Percentiles rank a stretch among this genome's conserved stretches.
Evolutionary conservation across 176 grass and related monocot species (phyloP).

Genomic region (Oryza glaberrima): DNA sequence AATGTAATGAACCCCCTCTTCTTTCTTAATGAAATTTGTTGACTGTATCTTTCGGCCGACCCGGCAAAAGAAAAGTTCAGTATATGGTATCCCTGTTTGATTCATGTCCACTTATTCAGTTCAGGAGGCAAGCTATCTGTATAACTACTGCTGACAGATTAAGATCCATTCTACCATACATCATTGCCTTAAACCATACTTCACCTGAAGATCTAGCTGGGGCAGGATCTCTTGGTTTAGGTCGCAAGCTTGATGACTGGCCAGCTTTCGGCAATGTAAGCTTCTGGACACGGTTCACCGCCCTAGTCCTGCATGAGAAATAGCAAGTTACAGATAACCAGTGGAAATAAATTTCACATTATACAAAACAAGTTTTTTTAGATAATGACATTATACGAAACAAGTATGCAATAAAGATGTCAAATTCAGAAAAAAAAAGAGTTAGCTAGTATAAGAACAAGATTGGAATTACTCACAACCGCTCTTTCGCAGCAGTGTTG

Average conservation of each 20-base stretch:
- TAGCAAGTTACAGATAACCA: not conserved
- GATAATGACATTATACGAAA: not conserved
- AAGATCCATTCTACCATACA: slow-evolving; percentile 4
- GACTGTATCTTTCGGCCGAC: too few relatives aligned
- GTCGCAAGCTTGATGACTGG: slow-evolving; percentile 50
- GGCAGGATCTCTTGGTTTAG: slow-evolving; percentile 67
- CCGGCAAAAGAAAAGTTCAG: not conserved
- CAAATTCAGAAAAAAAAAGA: slow-evolving; percentile 26
- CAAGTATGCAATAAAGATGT: not conserved
- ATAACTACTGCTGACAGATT: slow-evolving; percentile 6
- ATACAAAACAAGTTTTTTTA: not conserved
- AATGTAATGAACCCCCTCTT: too few relatives aligned
- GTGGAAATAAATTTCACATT: not conserved
- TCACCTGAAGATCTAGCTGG: slow-evolving; percentile 74
- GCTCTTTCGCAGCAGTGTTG: slow-evolving; percentile 56
- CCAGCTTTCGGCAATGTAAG: slow-evolving; percentile 52
- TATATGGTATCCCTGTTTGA: not conserved
- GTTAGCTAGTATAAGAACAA: slow-evolving; percentile 16
- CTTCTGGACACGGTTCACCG: slow-evolving; percentile 64
- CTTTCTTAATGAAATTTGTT: too few relatives aligned
- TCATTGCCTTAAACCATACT: not conserved
- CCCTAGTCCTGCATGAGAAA: slow-evolving; percentile 54
- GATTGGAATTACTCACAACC: slow-evolving; percentile 54
- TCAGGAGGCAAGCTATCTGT: slow-evolving; percentile 10
- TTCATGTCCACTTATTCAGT: not conserved